Evolutionary conservation across 805 yeast genomes (phyloP).

Genomic region (Millerozyma miso): DNA sequence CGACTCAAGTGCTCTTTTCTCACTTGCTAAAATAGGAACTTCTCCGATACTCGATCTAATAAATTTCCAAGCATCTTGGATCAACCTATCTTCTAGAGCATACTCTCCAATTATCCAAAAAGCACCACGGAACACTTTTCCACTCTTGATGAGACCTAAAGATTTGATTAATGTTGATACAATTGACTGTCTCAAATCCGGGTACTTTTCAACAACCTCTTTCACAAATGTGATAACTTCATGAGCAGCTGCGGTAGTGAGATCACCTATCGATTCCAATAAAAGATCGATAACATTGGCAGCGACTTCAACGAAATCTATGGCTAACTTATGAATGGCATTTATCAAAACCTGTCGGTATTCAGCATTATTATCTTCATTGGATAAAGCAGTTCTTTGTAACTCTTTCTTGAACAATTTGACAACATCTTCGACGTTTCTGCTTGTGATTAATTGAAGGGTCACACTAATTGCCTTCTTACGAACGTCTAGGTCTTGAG

Average conservation of each 20-base stretch:
- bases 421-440: slow-evolving; percentile 92
- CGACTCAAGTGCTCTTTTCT: slow-evolving; percentile 19
- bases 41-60: slow-evolving; percentile 84
- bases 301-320: slow-evolving; percentile 85
- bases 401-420: slow-evolving; percentile 90
- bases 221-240: slow-evolving; percentile 90
- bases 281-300: slow-evolving; percentile 84
- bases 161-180: slow-evolving; percentile 58
- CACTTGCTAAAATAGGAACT: slow-evolving; percentile 80
- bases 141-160: slow-evolving; percentile 68
- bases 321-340: slow-evolving; percentile 86
- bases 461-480: slow-evolving; percentile 81
- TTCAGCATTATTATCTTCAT: slow-evolving; percentile 77
- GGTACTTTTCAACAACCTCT: slow-evolving; percentile 90
- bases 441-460: slow-evolving; percentile 72
- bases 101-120: slow-evolving; percentile 97
- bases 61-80: slow-evolving; percentile 82
- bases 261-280: slow-evolving; percentile 79
- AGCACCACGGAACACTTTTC: slow-evolving; percentile 89
- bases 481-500: slow-evolving; percentile 90
- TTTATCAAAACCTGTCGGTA: slow-evolving; percentile 86
- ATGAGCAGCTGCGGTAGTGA: slow-evolving; percentile 78
- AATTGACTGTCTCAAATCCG: slow-evolving; percentile 65
- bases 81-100: slow-evolving; percentile 61
- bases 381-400: slow-evolving; percentile 61